These are phyloP conservation scores for Omphalea diandra DNA, from an alignment of 441 rosid genomes.

Conservation along the genomic window DNA sequence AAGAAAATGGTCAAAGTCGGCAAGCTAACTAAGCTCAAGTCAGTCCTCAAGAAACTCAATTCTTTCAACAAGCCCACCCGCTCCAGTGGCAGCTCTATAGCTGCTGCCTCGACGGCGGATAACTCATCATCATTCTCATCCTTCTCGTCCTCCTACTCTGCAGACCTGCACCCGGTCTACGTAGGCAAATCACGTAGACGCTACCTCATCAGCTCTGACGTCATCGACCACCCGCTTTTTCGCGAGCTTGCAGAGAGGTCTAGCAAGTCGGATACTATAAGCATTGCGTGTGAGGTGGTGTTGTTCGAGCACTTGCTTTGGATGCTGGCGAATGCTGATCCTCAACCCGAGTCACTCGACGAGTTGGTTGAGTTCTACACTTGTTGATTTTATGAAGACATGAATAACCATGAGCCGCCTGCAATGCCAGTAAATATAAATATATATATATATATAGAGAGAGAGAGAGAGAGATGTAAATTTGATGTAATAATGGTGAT, in stretches of 20 bases:
- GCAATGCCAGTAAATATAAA: too few species aligned
- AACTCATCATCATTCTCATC: conserved; percentile 11
- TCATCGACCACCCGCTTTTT: conserved; percentile 40
- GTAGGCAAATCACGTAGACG: conserved; percentile 40
- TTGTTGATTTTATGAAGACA: too few species aligned
- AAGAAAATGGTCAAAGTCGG: conserved; percentile 61
- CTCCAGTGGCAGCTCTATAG: conserved; percentile 31
- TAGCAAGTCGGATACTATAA: conserved; percentile 39
- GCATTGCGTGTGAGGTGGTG: conserved; percentile 76
- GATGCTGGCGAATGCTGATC: conserved; percentile 80
- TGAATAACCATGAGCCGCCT: too few species aligned
- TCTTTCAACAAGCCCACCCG: conserved; percentile 58
- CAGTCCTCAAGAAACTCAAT: conserved; percentile 76
- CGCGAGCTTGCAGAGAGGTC: conserved; percentile 62
- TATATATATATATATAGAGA: not conserved
- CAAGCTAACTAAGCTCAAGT: conserved; percentile 67
- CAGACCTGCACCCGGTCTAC: conserved; percentile 34
- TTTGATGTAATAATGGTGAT: conserved; percentile 15
- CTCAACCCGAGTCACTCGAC: conserved; percentile 60
- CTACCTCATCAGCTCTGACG: conserved; percentile 33
- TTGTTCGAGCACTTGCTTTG: conserved; percentile 90
- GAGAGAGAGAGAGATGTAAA: conserved; percentile 20
- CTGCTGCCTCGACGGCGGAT: conserved; percentile 20
- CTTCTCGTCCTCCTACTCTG: conserved; percentile 27
- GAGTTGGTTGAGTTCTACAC: conserved; percentile 81